Conservation (phyloP, 2,329 filamentous ascomycete species). For the Ophiostoma himal-ulmi region DNA sequence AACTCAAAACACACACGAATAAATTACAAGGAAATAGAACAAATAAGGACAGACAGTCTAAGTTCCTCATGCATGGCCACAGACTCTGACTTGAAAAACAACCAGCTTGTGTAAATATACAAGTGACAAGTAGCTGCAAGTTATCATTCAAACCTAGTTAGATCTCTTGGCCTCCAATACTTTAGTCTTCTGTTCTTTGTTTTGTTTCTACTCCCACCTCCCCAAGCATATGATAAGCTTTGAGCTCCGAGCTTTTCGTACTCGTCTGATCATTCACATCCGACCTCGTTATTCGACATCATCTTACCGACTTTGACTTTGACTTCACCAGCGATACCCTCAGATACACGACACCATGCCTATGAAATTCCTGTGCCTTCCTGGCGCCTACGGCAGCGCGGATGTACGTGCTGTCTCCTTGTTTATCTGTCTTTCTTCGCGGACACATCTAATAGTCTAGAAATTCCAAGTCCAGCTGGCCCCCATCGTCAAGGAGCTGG, state of each 20-base stretch:
- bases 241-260: not conserved
- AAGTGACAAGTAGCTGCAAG: not conserved
- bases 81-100: not conserved
- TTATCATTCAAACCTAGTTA: not conserved
- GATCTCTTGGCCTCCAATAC: not conserved
- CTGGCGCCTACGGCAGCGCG: conserved; percentile 53
- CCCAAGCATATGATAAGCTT: not conserved
- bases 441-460: conserved; percentile 31
- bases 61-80: not conserved
- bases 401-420: conserved; percentile 37
- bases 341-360: not conserved
- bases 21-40: not conserved
- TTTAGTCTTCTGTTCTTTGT: not conserved
- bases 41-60: not conserved
- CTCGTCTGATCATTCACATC: not conserved
- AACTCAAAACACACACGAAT: not conserved
- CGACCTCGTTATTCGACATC: not conserved
- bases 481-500: conserved; percentile 45
- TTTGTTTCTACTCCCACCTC: not conserved
- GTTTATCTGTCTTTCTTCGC: no score
- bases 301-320: not conserved
- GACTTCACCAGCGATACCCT: not conserved
- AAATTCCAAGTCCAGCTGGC: conserved; percentile 53
- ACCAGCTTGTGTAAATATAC: not conserved
- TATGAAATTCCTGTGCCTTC: conserved; percentile 54